Evolutionary conservation across 2,329 filamentous ascomycete genomes (phyloP).

Genomic region (Hypocrella siamensis): DNA sequence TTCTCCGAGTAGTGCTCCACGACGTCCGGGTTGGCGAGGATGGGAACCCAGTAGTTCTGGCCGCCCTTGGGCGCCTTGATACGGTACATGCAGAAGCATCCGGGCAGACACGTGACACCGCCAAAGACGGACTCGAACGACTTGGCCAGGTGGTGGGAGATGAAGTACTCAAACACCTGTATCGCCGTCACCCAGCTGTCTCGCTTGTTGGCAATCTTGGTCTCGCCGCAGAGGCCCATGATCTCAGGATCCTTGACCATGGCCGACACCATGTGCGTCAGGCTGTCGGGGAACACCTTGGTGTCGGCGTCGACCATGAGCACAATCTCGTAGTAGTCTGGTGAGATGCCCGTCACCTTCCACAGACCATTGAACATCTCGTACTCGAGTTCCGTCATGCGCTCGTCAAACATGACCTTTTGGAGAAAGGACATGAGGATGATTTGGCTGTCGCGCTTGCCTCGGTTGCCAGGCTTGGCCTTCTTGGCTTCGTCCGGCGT

Average conservation of each 20-base stretch:
- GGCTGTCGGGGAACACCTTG: slow-evolving; percentile 94
- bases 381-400: slow-evolving; percentile 97
- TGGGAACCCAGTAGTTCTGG: slow-evolving; percentile 99
- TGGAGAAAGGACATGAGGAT: slow-evolving; percentile 99
- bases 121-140: slow-evolving; percentile 97
- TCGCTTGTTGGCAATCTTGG: slow-evolving; percentile 98
- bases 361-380: slow-evolving; percentile 99
- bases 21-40: slow-evolving; percentile 93
- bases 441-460: slow-evolving; percentile 97
- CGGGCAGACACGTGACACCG: slow-evolving; percentile 94
- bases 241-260: slow-evolving; percentile 99
- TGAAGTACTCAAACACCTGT: slow-evolving; percentile 99
- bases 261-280: slow-evolving; percentile 97
- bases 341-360: slow-evolving; percentile 96
- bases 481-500: slow-evolving; percentile 72
- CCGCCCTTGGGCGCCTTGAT: slow-evolving; percentile 98
- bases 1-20: slow-evolving; percentile 99
- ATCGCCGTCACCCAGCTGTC: slow-evolving; percentile 93
- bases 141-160: slow-evolving; percentile 93
- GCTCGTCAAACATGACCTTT: slow-evolving; percentile 99
- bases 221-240: slow-evolving; percentile 97
- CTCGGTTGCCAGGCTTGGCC: slow-evolving; percentile 87
- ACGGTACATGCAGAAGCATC: slow-evolving; percentile 99
- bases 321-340: slow-evolving; percentile 93
- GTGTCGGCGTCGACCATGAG: slow-evolving; percentile 99